phyloP scores from a whole-genome alignment of 78 protist genomes.

The Dictyostelium firmibasis region DNA sequence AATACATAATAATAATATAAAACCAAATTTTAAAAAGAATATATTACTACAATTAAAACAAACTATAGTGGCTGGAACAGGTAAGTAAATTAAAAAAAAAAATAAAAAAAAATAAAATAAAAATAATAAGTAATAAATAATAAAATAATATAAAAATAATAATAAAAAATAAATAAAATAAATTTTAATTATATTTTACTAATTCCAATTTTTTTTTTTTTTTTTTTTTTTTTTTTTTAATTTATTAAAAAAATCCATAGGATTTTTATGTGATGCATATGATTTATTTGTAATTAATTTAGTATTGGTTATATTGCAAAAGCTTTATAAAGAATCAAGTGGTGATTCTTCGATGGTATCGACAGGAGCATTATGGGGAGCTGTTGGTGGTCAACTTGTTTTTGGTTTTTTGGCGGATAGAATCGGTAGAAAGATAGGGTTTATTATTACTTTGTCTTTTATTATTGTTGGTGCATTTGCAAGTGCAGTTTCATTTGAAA shows the following conservation, averaged over 20 bases:
- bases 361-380: slow-evolving; percentile 78
- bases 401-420: slow-evolving; percentile 83
- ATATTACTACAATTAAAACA: neutral
- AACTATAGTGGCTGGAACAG: slow-evolving; percentile 28
- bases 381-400: slow-evolving; percentile 74
- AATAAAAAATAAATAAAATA: neutral
- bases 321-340: slow-evolving; percentile 5
- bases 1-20: neutral
- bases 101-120: neutral
- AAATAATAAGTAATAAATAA: neutral
- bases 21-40: neutral
- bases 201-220: neutral
- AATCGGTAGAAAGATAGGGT: slow-evolving; percentile 69
- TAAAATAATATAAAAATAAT: neutral
- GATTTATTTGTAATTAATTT: slow-evolving; percentile 81
- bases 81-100: neutral
- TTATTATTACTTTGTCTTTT: slow-evolving; percentile 54
- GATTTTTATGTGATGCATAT: slow-evolving; percentile 85
- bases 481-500: slow-evolving; percentile 18
- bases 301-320: slow-evolving; percentile 32
- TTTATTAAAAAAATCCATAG: neutral
- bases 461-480: slow-evolving; percentile 76
- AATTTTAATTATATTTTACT: too few relatives aligned
- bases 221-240: neutral
- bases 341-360: slow-evolving; percentile 31